Percentiles rank a stretch among this genome's conserved stretches.
Conservation (phyloP, 208 protist genomes). For the Trypanosomatidae sp. region DNA sequence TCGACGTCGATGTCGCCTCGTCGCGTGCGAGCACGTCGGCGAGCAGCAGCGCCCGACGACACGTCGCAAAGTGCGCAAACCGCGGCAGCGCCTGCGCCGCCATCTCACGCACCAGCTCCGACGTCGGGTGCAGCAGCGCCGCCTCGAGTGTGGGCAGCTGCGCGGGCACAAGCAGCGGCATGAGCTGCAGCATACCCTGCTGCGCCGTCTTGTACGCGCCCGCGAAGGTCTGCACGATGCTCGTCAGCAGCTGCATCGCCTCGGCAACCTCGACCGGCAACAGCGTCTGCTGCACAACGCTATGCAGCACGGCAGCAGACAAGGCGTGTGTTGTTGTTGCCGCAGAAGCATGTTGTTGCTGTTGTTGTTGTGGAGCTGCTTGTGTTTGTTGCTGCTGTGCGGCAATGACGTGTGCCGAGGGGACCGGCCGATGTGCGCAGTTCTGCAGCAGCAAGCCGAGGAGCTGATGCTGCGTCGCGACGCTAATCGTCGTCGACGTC, state of each 20-base stretch:
- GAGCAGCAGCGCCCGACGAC: slow-evolving; percentile 66
- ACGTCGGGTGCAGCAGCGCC: slow-evolving; percentile 37
- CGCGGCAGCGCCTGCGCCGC: slow-evolving; percentile 44
- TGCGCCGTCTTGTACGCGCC: slow-evolving; percentile 71
- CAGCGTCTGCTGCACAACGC: slow-evolving; percentile 31
- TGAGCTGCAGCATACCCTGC: slow-evolving; percentile 68
- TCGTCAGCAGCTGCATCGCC: slow-evolving; percentile 48
- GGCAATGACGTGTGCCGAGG: no score
- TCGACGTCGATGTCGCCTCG: slow-evolving; percentile 3
- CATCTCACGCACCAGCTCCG: slow-evolving; percentile 64
- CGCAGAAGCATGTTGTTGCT: no score
- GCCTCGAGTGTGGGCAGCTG: slow-evolving; percentile 41
- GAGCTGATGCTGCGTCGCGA: slow-evolving; percentile 83
- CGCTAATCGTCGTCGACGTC: slow-evolving; percentile 62
- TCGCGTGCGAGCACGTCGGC: slow-evolving; percentile 43
- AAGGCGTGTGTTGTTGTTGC: no score
- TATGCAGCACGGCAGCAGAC: no score
- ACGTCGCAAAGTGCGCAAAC: slow-evolving; percentile 64
- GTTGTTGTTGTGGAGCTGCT: no score
- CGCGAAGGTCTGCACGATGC: slow-evolving; percentile 69
- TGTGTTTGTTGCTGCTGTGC: no score
- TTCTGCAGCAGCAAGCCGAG: slow-evolving; percentile 75
- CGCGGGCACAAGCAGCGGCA: slow-evolving; percentile 49
- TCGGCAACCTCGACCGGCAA: no score
- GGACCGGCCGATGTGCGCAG: slow-evolving; percentile 19